Evolutionary conservation across 2,329 filamentous ascomycete species (phyloP).

Genomic region (Coniochaeta hoffmannii): DNA sequence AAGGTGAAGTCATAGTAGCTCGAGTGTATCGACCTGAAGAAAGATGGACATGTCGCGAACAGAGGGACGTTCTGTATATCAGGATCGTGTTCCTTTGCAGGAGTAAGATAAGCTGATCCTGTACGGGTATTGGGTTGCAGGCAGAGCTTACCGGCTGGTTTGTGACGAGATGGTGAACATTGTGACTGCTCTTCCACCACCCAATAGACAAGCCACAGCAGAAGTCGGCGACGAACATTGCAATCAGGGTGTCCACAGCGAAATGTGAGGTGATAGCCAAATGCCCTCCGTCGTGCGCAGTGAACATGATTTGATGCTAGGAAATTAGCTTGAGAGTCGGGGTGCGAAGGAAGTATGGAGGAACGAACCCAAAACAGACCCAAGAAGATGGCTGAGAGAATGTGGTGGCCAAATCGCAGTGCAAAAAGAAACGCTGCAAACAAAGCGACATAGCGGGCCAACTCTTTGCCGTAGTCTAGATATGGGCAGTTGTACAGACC

Average conservation of each 20-base stretch:
- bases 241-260: conserved; percentile 50
- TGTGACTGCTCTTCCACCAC: conserved; percentile 65
- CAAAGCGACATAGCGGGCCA: conserved; percentile 42
- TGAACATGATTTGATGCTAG: conserved; percentile 62
- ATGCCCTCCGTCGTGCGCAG: conserved; percentile 59
- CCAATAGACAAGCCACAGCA: conserved; percentile 59
- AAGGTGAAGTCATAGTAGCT: conserved; percentile 57
- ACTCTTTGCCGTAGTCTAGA: conserved; percentile 50
- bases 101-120: neutral
- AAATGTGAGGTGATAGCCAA: conserved; percentile 55
- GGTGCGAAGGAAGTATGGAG: neutral
- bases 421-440: conserved; percentile 40
- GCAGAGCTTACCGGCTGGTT: conserved; percentile 43
- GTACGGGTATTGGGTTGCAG: conserved; percentile 3
- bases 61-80: conserved; percentile 62
- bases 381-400: conserved; percentile 49
- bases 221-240: conserved; percentile 56
- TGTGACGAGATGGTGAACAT: conserved; percentile 60
- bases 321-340: conserved; percentile 2
- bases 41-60: conserved; percentile 59
- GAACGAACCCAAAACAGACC: conserved; percentile 51
- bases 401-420: conserved; percentile 45
- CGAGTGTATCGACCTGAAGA: conserved; percentile 56
- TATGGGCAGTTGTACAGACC: conserved; percentile 55
- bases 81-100: conserved; percentile 42